Conservation (phyloP, 345 rosid genomes). For the Ailanthus altissimus region DNA sequence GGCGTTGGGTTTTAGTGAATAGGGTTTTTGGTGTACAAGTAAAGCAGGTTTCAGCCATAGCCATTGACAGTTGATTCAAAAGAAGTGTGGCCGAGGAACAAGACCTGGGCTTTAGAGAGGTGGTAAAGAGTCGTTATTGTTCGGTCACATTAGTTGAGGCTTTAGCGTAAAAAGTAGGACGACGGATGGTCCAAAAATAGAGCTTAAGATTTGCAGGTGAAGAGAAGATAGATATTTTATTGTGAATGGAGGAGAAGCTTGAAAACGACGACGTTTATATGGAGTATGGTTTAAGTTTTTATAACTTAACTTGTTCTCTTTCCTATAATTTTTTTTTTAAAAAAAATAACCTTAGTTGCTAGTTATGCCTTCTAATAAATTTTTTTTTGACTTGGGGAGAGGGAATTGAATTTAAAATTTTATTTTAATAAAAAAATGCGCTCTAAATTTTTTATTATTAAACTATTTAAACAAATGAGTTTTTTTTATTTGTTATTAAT, state of each 20-base stretch:
- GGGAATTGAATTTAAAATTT: no score
- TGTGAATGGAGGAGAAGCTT: not conserved
- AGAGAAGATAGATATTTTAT: not conserved
- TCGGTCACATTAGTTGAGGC: not conserved
- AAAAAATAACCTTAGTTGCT: no score
- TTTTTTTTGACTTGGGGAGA: no score
- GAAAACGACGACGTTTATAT: not conserved
- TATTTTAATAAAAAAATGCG: no score
- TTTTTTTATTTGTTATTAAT: no score
- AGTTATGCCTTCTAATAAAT: no score
- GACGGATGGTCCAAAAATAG: not conserved
- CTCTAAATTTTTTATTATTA: no score
- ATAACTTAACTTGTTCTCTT: no score
- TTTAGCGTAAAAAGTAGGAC: not conserved
- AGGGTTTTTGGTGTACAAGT: slow-evolving; percentile 10
- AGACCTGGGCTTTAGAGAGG: not conserved
- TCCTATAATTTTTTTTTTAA: not conserved
- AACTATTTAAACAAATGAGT: no score
- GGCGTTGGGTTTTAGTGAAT: not conserved
- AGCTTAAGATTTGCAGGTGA: not conserved
- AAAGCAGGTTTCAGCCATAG: slow-evolving; percentile 6
- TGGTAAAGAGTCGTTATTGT: not conserved
- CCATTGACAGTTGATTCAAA: slow-evolving; percentile 13
- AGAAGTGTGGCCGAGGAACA: slow-evolving; percentile 20
- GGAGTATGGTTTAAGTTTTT: no score